These are phyloP conservation scores for Malassezia brasiliensis DNA, from an alignment of 1,284 basidiomycete species.

Conservation along the genomic window DNA sequence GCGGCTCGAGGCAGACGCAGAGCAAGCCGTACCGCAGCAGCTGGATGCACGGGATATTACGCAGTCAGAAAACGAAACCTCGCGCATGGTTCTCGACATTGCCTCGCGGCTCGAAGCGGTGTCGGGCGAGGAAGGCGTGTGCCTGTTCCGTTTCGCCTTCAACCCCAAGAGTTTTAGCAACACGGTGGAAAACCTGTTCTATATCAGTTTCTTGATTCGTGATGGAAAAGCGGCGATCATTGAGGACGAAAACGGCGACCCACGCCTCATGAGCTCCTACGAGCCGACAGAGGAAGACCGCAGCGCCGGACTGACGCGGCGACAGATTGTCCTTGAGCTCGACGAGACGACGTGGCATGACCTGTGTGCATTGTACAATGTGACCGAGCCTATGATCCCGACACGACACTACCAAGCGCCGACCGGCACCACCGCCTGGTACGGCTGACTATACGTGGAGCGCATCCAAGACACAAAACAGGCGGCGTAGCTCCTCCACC, in stretches of 20 bases:
- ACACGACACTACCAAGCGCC: slow-evolving; percentile 10
- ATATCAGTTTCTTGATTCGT: slow-evolving; percentile 77
- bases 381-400: slow-evolving; percentile 55
- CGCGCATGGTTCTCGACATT: slow-evolving; percentile 29
- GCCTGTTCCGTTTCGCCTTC: slow-evolving; percentile 72
- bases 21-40: slow-evolving; percentile 18
- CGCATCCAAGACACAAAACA: slow-evolving; percentile 24
- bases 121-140: slow-evolving; percentile 52
- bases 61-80: slow-evolving; percentile 32
- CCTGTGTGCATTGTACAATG: slow-evolving; percentile 69
- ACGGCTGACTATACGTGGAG: slow-evolving; percentile 19
- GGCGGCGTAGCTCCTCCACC: slow-evolving; percentile 17
- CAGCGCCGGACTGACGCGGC: slow-evolving; percentile 58
- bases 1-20: slow-evolving; percentile 14
- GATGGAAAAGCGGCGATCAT: slow-evolving; percentile 61
- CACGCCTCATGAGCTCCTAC: slow-evolving; percentile 52
- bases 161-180: slow-evolving; percentile 81
- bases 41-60: slow-evolving; percentile 32
- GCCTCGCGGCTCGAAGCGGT: slow-evolving; percentile 51
- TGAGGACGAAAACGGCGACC: slow-evolving; percentile 59
- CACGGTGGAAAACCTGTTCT: slow-evolving; percentile 85
- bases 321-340: slow-evolving; percentile 75
- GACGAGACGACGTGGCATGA: slow-evolving; percentile 71
- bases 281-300: slow-evolving; percentile 56
- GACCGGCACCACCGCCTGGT: background rate